Evolutionary conservation across 306 rosid genomes (phyloP), one percentile per base, ranked within the genome.

Genomic region (Acacia melanoxylon): DNA sequence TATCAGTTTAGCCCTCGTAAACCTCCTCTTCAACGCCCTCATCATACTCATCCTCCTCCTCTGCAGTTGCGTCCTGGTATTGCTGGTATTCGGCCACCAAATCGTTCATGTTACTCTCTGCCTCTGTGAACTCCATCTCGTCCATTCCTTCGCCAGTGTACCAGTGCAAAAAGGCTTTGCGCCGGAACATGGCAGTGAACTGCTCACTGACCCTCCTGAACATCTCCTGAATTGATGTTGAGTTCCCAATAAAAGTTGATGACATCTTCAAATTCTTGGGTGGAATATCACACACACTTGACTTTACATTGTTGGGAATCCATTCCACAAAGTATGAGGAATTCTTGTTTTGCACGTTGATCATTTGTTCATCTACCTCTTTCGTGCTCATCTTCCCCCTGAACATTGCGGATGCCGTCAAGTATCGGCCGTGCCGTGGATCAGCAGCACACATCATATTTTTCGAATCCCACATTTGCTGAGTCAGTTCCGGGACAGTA

Each of bases 381-480:
- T 93, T 93, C 52, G 97, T 93, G 90, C 97, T 93, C 97, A 93
- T 93, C 88, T 90, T 90, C 17, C 97, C 97, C 81, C 97, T 86
- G 85, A 93, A 91, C 96, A 91, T 93, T 37, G 97, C 97, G 0
- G 97, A 93, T 75, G 92, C 97, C 0, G 97, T 93, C 82, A 93
- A 88, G 89, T 93, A 93, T 0, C 97, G 90, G 42, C 96, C 96
- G 0, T 93, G 97, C 66, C 97, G 96, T 27, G 97, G 97, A 72
- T 93, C 97, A 40, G 97, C 97, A 5, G 97, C 97, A 25, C 96
- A 93, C 97, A 93, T 93, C 97, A 93, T 93, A 82, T 90, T 93
- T 74, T 93, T 93, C 85, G 97, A 78, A 76, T 93, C 98, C 98
- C 98, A 93, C 98, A 93, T 93, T 85, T 93, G 97, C 82, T 93